These are phyloP conservation scores for Citeromyces siamensis DNA, from an alignment of 1,139 yeast genomes.

Conservation along the genomic window DNA sequence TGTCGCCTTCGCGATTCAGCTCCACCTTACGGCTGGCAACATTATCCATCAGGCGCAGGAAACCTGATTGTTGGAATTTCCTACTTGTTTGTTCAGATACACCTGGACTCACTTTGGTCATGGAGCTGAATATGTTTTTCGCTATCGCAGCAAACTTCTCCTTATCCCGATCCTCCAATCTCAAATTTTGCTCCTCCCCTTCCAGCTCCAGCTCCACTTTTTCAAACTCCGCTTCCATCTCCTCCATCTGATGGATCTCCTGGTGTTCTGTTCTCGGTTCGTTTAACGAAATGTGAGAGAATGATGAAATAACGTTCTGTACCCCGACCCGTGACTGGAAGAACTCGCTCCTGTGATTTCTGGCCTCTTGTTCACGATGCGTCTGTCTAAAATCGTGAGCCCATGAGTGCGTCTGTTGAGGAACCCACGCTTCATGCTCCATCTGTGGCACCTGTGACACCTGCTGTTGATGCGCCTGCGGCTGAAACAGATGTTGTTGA, in stretches of 20 bases:
- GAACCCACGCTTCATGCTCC: too few species aligned
- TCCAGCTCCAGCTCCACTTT: constrained; percentile 5
- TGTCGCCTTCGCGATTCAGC: constrained; percentile 14
- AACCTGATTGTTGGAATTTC: constrained; percentile 19
- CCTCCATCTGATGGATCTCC: constrained; percentile 2
- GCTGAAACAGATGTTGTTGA: too few species aligned
- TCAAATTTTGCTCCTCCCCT: constrained; percentile 1
- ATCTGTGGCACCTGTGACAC: too few species aligned
- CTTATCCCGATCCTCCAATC: constrained; percentile 15
- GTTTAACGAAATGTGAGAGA: not conserved
- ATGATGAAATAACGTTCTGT: not conserved
- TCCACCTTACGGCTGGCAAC: constrained; percentile 19
- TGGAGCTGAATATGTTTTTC: constrained; percentile 16
- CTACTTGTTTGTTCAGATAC: constrained; percentile 13
- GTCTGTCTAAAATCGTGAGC: too few species aligned
- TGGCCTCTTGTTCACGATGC: too few species aligned
- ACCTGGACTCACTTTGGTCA: constrained; percentile 16
- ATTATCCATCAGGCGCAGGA: constrained; percentile 18
- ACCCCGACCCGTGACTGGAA: constrained; percentile 3
- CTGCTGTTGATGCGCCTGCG: too few species aligned
- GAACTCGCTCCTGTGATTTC: constrained; percentile 5
- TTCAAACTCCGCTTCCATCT: constrained; percentile 8
- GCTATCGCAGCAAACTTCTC: constrained; percentile 19
- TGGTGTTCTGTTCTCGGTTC: not conserved
- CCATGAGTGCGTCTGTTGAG: too few species aligned